Conservation (phyloP, 176 grass and related monocot species). For the Oryza officinalis region DNA sequence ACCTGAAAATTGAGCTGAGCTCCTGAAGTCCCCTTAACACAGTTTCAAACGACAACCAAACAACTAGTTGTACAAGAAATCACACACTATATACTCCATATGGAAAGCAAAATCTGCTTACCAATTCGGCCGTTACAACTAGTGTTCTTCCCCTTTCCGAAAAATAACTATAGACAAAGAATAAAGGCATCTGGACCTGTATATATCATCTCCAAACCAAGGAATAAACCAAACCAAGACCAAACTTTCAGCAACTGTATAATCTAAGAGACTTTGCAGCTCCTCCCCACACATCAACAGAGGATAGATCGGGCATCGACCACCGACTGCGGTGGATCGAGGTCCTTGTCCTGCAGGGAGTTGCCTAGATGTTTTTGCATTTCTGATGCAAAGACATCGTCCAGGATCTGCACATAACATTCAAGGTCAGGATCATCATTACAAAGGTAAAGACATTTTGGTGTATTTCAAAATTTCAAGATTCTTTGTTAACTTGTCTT, state of each 20-base stretch:
- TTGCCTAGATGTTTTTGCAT: slow-evolving; percentile 94
- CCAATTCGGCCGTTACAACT: not conserved
- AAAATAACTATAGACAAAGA: slow-evolving; percentile 45
- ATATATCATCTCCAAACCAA: slow-evolving; percentile 44
- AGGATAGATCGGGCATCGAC: slow-evolving; percentile 85
- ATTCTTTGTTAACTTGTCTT: not conserved
- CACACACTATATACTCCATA: not conserved
- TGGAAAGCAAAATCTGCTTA: slow-evolving; percentile 42
- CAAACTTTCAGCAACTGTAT: not conserved
- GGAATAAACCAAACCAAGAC: slow-evolving; percentile 9
- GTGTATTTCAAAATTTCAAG: not conserved
- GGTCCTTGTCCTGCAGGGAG: slow-evolving; percentile 84
- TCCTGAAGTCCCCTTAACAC: not conserved
- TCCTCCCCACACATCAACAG: slow-evolving; percentile 31
- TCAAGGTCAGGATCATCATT: not conserved
- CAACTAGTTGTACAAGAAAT: not conserved
- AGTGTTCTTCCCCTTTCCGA: not conserved
- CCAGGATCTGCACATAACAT: slow-evolving; percentile 67
- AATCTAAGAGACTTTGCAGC: not conserved
- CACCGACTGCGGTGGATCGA: slow-evolving; percentile 82
- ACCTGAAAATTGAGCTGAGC: slow-evolving; percentile 12
- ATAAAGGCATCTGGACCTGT: slow-evolving; percentile 22
- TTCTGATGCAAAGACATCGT: slow-evolving; percentile 82
- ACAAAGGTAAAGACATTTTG: too few relatives aligned
- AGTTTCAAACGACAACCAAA: not conserved